Evolutionary conservation across 352 stramenopile genomes (phyloP).

Genomic region (Phytophthora megakarya): DNA sequence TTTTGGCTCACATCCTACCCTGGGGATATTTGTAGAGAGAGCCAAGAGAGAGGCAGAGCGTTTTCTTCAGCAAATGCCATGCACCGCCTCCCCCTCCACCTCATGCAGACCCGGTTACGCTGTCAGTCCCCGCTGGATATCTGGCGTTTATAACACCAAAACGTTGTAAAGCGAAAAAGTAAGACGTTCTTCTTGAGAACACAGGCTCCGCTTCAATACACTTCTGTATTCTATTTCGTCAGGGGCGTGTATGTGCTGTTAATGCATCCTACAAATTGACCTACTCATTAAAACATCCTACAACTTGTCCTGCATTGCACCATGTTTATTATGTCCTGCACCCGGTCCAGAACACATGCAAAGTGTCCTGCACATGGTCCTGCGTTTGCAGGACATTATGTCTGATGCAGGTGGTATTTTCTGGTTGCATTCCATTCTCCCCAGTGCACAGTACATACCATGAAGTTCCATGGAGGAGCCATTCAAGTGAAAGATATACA

Average conservation of each 20-base stretch:
- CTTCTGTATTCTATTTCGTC: not conserved
- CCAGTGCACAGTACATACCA: not conserved
- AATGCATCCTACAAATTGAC: too few relatives aligned
- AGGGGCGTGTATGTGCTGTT: too few relatives aligned
- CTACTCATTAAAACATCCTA: too few relatives aligned
- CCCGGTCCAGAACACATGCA: not conserved
- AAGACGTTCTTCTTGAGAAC: not conserved
- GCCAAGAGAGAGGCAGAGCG: not conserved
- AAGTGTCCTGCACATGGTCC: not conserved
- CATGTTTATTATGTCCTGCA: constrained; percentile 2
- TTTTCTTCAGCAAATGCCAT: constrained; percentile 1
- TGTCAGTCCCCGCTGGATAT: constrained; percentile 32
- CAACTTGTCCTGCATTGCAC: not conserved
- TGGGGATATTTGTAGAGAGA: constrained; percentile 3
- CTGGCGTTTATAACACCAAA: constrained; percentile 40
- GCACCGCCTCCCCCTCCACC: not conserved
- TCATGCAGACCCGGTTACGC: constrained; percentile 48
- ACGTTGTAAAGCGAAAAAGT: constrained; percentile 2
- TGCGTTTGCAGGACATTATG: constrained; percentile 11
- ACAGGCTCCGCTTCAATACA: not conserved
- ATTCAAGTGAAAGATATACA: not conserved
- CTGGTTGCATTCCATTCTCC: constrained; percentile 1
- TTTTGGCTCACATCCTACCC: not conserved
- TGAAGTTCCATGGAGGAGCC: not conserved
- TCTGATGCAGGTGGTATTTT: not conserved